Percentiles rank a stretch among this genome's conserved stretches.
Evolutionary conservation across 805 yeast genomes (phyloP).

Genomic region (Hanseniaspora mollemarum): DNA sequence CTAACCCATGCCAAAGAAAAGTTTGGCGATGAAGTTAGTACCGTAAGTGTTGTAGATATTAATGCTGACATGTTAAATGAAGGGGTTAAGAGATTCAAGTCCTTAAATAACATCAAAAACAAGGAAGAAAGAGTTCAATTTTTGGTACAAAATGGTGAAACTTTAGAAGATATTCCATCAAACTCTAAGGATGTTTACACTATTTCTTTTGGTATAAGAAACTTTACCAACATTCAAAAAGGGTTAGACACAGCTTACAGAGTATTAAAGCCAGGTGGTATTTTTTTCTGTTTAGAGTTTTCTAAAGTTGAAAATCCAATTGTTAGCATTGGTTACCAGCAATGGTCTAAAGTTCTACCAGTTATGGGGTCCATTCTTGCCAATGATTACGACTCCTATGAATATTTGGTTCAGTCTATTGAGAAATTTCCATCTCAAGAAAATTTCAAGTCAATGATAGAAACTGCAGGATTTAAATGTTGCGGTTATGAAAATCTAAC

Average conservation of each 20-base stretch:
- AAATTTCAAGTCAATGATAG: conserved; percentile 78
- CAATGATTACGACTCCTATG: conserved; percentile 90
- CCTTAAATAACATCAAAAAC: conserved; percentile 47
- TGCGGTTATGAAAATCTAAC: conserved; percentile 89
- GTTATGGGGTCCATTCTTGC: conserved; percentile 93
- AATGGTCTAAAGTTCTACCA: conserved; percentile 81
- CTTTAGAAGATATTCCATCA: conserved; percentile 68
- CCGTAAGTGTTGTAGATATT: conserved; percentile 88
- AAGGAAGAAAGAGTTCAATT: conserved; percentile 54
- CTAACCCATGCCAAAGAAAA: conserved; percentile 77
- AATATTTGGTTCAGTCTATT: conserved; percentile 89
- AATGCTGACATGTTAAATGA: conserved; percentile 92
- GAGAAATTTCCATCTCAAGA: conserved; percentile 87
- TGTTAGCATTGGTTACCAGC: conserved; percentile 66
- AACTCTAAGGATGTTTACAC: conserved; percentile 91
- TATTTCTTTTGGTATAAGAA: conserved; percentile 93
- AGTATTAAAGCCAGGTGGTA: conserved; percentile 93
- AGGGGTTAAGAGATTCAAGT: conserved; percentile 59
- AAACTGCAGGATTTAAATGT: conserved; percentile 90
- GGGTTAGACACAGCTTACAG: conserved; percentile 93
- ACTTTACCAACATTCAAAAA: conserved; percentile 87
- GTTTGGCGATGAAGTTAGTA: conserved; percentile 61
- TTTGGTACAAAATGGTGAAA: conserved; percentile 86
- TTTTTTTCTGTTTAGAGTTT: conserved; percentile 91
- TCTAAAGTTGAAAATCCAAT: conserved; percentile 76